Base-by-base conservation (phyloP, 495 filamentous ascomycete genomes). In the Hyaloscypha hepaticicola region DNA sequence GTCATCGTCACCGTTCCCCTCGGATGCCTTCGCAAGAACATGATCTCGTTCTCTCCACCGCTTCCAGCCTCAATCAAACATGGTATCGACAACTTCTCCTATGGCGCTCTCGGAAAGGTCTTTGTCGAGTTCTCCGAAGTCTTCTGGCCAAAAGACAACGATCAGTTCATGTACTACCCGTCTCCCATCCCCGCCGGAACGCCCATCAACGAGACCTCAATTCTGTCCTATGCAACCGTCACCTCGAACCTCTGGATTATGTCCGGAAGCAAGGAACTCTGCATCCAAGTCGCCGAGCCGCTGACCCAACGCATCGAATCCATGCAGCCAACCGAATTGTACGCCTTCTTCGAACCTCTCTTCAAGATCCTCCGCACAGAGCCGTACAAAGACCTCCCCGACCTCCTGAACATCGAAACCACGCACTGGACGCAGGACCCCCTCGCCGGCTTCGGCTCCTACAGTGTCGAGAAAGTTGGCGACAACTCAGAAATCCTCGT, bases 371-470 rank as follows among this genome's bases (percentile, higher is more conserved):
- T 67, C 28, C 65, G 65, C 27, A 67, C 65, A 24, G 65, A 67
- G 33, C 65, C 65, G n/a, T 58, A 63, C 55, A 62, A 56, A 14
- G 65, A 67, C 25, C 60, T 67, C 12, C 65, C 65, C 11, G 51
- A 62, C 8, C 51, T 55, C 48, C 9, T 59, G n/a, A 62, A 63
- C 55, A 57, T 67, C 60, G 65, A 67, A 41, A 67, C 65, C 22
- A 67, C 65, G n/a, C 65, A 67, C 28, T 67, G 65, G 65, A 67
- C 65, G 11, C 65, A 62, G 41, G 65, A 67, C 49, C 65, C 65
- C 5, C 60, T 67, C 27, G 65, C 65, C 14, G 65, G 65, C 25
- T 67, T 58, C 29, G 65, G 65, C 5, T 34, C 24, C 45, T 67
- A 67, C 45, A 51, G 33, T 19, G 65, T 67, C 5, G 65, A 67